A percentile compares a stretch with the other conserved stretches of the same genome.
Conservation (phyloP, 352 stramenopile genomes). For the Globisporangium megalacanthum region DNA sequence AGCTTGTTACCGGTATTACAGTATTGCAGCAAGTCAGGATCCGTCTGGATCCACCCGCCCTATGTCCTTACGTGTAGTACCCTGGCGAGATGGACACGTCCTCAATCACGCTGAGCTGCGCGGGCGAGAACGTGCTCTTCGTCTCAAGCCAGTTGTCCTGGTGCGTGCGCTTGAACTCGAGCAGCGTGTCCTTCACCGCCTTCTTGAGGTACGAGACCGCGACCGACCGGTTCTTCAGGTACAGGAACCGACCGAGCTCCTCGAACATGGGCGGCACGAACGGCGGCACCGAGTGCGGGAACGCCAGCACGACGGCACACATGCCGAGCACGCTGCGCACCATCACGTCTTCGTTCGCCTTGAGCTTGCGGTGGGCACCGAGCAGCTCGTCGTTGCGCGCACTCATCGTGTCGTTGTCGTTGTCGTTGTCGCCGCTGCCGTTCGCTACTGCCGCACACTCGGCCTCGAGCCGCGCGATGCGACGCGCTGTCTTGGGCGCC, state of each 20-base stretch:
- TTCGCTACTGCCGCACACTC: constrained; percentile 10
- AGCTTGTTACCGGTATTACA: too few relatives aligned
- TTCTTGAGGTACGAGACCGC: constrained; percentile 67
- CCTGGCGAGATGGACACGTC: constrained; percentile 70
- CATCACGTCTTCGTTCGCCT: constrained; percentile 46
- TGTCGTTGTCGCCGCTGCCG: neutral
- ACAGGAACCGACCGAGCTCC: constrained; percentile 63
- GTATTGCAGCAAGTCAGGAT: too few relatives aligned
- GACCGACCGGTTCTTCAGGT: constrained; percentile 52
- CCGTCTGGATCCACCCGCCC: too few relatives aligned
- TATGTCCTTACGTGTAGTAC: constrained; percentile 48
- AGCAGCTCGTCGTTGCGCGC: constrained; percentile 21
- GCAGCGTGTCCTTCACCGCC: constrained; percentile 67
- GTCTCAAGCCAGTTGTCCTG: constrained; percentile 82
- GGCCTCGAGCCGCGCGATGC: constrained; percentile 33
- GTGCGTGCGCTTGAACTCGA: constrained; percentile 81
- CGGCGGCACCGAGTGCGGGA: constrained; percentile 62
- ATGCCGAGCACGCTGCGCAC: constrained; percentile 60
- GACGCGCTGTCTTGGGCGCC: constrained; percentile 58
- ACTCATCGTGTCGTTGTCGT: too few relatives aligned
- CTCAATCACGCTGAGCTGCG: constrained; percentile 70
- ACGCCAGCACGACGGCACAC: constrained; percentile 66
- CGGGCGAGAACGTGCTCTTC: constrained; percentile 48
- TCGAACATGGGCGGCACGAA: constrained; percentile 72
- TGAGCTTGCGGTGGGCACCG: constrained; percentile 34